Evolutionary conservation across 805 yeast species (phyloP).

Genomic region (Ogataea degrootiae): DNA sequence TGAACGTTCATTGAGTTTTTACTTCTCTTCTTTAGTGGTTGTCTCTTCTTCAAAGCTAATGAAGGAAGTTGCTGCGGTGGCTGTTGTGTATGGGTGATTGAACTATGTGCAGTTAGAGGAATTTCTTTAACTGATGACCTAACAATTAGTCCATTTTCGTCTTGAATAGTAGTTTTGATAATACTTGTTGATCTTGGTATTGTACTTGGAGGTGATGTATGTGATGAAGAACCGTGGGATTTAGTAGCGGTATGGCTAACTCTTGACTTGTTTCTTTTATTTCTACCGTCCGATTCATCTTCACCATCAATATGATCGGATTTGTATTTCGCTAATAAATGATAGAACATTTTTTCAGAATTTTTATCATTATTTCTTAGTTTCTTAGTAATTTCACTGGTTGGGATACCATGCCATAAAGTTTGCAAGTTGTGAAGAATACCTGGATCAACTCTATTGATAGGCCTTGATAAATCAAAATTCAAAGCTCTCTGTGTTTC

Average conservation of each 20-base stretch:
- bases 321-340: conserved; percentile 30
- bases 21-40: conserved; percentile 9
- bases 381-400: conserved; percentile 28
- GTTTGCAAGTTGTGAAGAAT: conserved; percentile 51
- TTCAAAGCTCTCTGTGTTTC: conserved; percentile 12
- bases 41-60: conserved; percentile 11
- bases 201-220: neutral
- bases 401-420: conserved; percentile 51
- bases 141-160: conserved; percentile 29
- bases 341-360: conserved; percentile 35
- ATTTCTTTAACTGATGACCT: conserved; percentile 27
- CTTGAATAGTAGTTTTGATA: conserved; percentile 30
- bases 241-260: too few relatives aligned
- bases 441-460: conserved; percentile 39
- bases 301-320: conserved; percentile 20
- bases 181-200: conserved; percentile 29
- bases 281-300: conserved; percentile 13
- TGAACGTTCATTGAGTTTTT: conserved; percentile 10
- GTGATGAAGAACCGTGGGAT: too few relatives aligned
- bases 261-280: conserved; percentile 8
- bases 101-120: conserved; percentile 22
- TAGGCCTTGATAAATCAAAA: conserved; percentile 22
- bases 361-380: conserved; percentile 21
- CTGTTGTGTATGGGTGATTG: conserved; percentile 23
- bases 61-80: neutral